phyloP scores from a whole-genome alignment of 2,329 filamentous ascomycete genomes.

The Colletotrichum tropicale region DNA sequence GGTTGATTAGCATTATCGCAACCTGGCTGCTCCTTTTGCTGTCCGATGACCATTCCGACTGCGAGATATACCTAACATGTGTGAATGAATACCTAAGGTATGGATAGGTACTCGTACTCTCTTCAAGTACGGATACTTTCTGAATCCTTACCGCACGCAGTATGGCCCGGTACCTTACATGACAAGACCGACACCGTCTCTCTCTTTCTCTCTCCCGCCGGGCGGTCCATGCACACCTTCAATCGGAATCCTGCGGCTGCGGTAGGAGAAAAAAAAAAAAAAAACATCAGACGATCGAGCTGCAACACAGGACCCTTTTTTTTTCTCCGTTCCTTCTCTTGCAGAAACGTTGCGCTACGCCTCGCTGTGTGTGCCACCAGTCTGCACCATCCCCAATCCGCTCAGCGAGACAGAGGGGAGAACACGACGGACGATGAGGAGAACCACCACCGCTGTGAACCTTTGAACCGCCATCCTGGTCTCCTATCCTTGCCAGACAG shows the following conservation, averaged over 20 bases:
- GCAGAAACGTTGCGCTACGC: neutral
- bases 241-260: neutral
- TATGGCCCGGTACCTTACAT: neutral
- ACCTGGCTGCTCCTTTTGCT: neutral
- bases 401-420: neutral
- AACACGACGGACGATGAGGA: neutral
- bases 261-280: neutral
- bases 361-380: neutral
- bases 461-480: neutral
- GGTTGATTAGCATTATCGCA: neutral
- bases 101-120: neutral
- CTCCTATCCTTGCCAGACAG: neutral
- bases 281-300: conserved; percentile 19
- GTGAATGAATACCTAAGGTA: neutral
- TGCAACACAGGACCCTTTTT: neutral
- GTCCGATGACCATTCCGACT: neutral
- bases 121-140: neutral
- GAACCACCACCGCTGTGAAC: neutral
- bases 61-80: neutral
- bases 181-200: neutral
- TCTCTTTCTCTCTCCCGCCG: neutral
- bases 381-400: neutral
- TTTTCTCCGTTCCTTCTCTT: neutral
- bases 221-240: neutral
- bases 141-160: neutral